Evolutionary conservation across 805 yeast species (phyloP), one percentile per base, ranked within the genome.

Genomic region (Wickerhamomyces bisporus): DNA sequence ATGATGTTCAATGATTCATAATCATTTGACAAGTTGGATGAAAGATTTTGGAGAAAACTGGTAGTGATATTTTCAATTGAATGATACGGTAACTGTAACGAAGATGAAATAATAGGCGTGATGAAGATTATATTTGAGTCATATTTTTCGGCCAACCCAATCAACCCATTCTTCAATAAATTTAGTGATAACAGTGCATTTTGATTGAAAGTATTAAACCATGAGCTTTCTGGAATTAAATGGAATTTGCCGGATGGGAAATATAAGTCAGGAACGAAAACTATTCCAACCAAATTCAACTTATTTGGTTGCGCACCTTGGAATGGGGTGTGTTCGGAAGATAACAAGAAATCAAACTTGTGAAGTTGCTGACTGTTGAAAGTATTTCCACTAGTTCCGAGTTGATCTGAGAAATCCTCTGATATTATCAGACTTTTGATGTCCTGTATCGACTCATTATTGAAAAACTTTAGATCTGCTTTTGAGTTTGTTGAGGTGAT

Each of bases 171-270:
- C 3, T 74, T 63, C 25, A 81, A 59, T 20, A 82, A 55, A 32
- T 69, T 70, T 33, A 77, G 50, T 24, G 81, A 77, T 8, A 73
- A 58, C 23, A 70, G 49, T 2, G 76, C 46, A 36, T 77, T 66
- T 13, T 72, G 66, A 42, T 66, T 61, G 20, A 80, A 43, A 17
- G 65, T 61, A 3, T 64, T 64, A 14, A 55, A 53, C 86, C 86
- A 77, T n/a, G 73, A 66, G 11, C 63, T 59, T 12, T 67, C 54
- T 10, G 72, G 50, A n/a, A 77, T 60, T 32, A 73, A 65, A 47
- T 81, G 86, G 16, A 80, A 63, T 1, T 86, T 86, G 0, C 87
- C 88, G 3, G 76, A 58, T 4, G 86, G 84, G 58, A 75, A 80
- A 49, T 69, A 75, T 40, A 80, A 68, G 48, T 77, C 84, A 0